phyloP scores from a whole-genome alignment of 768 basidiomycete genomes.

The Coprinopsis marcescibilis region DNA sequence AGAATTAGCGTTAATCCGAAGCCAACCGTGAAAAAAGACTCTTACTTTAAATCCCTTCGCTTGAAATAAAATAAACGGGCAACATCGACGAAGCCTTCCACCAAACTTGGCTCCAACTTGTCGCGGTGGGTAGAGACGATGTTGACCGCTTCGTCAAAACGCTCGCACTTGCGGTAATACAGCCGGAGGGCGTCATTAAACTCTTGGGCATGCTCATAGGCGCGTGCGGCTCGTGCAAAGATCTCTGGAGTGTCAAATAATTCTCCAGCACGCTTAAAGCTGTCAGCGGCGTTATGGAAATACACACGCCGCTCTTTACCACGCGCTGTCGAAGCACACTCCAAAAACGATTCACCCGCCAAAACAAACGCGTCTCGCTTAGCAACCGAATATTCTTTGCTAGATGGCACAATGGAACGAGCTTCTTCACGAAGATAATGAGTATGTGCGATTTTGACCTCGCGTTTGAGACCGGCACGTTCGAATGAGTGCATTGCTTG shows the following conservation, averaged over 20 bases:
- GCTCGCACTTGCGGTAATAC: slow-evolving; percentile 44
- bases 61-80: slow-evolving; percentile 43
- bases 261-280: slow-evolving; percentile 43
- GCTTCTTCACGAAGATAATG: slow-evolving; percentile 49
- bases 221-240: slow-evolving; percentile 35
- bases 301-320: slow-evolving; percentile 2
- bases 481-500: slow-evolving; percentile 36
- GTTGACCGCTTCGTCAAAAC: slow-evolving; percentile 48
- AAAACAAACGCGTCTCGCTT: slow-evolving; percentile 20
- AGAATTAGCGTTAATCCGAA: not conserved
- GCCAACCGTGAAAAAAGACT: not conserved
- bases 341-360: slow-evolving; percentile 3
- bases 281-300: slow-evolving; percentile 23
- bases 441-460: slow-evolving; percentile 42
- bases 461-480: slow-evolving; percentile 36
- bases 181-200: slow-evolving; percentile 17
- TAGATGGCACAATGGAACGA: slow-evolving; percentile 21
- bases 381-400: not conserved
- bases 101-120: slow-evolving; percentile 26
- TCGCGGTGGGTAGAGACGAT: slow-evolving; percentile 32
- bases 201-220: slow-evolving; percentile 7
- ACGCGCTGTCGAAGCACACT: not conserved
- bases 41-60: slow-evolving; percentile 30
- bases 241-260: slow-evolving; percentile 37
- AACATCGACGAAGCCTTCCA: slow-evolving; percentile 32